Evolutionary conservation across 2,329 filamentous ascomycete genomes (phyloP), one percentile per base, ranked within the genome.

Genomic region (Gnomoniopsis smithogilvyi): DNA sequence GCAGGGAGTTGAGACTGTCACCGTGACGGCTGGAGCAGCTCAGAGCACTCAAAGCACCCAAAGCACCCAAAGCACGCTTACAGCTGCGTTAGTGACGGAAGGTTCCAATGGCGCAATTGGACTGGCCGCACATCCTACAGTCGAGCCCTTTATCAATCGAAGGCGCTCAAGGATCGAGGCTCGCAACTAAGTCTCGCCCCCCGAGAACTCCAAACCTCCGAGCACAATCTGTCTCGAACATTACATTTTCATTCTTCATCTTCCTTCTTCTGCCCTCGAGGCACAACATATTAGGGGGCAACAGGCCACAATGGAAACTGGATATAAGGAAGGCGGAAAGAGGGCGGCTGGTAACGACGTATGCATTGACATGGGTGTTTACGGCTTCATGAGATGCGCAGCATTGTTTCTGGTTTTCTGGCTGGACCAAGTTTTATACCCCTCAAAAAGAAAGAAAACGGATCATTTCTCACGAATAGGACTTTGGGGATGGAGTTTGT

Each of bases 111-210:
- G 60, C 17, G 53, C 43, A 2, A 53, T 62, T 26, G 41, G 54
- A 12, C 17, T 56, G 1, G 22, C 55, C 22, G 14, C 53, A 34
- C 2, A 59, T 54, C 60, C 60, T n/a, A 47, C 57, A 15, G 60
- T 62, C 4, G 15, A 56, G 45, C 60, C 60, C 4, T 58, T 61
- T 41, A 38, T 51, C 24, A 60, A 36, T 41, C 54, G 45, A 17
- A 62, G n/a, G 48, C 53, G 60, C 21, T 62, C 57, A 15, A 53
- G 60, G 36, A 62, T 62, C 47, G 53, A 56, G 45, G 49, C n/a
- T 15, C 26, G 33, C 47, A 50, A 21, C 46, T 56, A 30, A 36
- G 54, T 10, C 21, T 26, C 34, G 45, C 8, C 43, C 12, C 43
- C 36, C 26, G 26, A 14, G 51, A 8, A 17, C 8, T 45, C 11